A percentile compares a stretch with the other conserved stretches of the same genome.
These are phyloP conservation scores for Pseudopyricularia cyperi DNA, from an alignment of 2,329 filamentous ascomycete species.

Conservation along the genomic window DNA sequence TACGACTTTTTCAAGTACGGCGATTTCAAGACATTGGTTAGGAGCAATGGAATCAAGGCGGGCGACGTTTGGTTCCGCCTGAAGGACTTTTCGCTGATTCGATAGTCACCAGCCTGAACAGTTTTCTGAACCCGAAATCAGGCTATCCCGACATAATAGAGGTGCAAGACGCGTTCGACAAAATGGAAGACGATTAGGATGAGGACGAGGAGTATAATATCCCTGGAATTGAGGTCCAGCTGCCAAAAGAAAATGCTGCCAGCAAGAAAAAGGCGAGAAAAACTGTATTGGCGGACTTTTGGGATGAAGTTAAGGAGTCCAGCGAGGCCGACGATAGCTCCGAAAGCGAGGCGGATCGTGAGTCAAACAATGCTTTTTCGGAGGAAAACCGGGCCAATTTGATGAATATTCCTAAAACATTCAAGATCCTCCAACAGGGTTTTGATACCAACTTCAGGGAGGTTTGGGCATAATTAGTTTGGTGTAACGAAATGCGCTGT, in stretches of 20 bases:
- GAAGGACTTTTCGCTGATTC: slow-evolving; percentile 45
- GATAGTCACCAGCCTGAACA: slow-evolving; percentile 52
- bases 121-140: slow-evolving; percentile 37
- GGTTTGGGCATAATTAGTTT: slow-evolving; percentile 45
- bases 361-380: not conserved
- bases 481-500: too few relatives aligned
- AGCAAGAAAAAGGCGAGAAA: slow-evolving; percentile 15
- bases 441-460: slow-evolving; percentile 53
- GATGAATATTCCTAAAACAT: slow-evolving; percentile 44
- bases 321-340: slow-evolving; percentile 32
- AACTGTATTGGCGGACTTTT: slow-evolving; percentile 26
- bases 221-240: slow-evolving; percentile 16
- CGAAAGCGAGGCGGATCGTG: not conserved
- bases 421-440: slow-evolving; percentile 40
- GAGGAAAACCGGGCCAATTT: slow-evolving; percentile 30
- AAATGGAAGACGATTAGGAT: slow-evolving; percentile 14
- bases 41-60: slow-evolving; percentile 51
- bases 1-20: slow-evolving; percentile 71
- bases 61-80: slow-evolving; percentile 62
- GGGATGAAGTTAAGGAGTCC: slow-evolving; percentile 32
- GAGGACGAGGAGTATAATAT: slow-evolving; percentile 34
- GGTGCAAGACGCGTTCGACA: slow-evolving; percentile 21
- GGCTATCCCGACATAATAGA: slow-evolving; percentile 36
- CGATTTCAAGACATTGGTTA: slow-evolving; percentile 43
- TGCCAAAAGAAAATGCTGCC: not conserved